A percentile compares a stretch with the other conserved stretches of the same genome.
phyloP scores from a whole-genome alignment of 148 eudicot genomes.

The Cornus suecica region DNA sequence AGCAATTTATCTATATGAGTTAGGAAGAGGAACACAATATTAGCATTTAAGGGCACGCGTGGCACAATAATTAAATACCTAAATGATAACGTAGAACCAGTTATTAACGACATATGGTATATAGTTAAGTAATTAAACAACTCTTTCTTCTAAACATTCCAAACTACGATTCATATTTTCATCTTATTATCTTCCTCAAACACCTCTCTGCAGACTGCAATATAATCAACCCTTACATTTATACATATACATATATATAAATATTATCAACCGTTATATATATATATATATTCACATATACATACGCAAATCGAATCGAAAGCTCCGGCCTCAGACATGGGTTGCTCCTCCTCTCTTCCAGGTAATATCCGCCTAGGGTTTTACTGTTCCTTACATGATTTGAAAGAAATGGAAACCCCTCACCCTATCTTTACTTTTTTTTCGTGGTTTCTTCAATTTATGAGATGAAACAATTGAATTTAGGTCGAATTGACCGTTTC shows the following conservation, averaged over 20 bases:
- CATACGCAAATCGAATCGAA: no score
- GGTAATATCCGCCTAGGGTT: constrained; percentile 19
- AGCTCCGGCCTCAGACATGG: constrained; percentile 22
- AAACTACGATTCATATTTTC: background rate
- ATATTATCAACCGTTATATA: no score
- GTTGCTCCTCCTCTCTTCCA: constrained; percentile 50
- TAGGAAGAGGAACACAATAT: no score
- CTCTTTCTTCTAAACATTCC: no score
- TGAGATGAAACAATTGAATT: background rate
- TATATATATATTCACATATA: background rate
- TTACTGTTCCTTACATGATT: background rate
- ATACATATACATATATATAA: background rate
- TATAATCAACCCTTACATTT: constrained; percentile 4
- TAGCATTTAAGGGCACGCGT: no score
- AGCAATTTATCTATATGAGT: no score
- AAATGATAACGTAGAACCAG: no score
- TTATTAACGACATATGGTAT: no score
- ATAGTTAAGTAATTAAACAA: no score
- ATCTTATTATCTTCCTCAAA: no score
- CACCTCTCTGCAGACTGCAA: background rate
- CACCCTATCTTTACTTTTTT: background rate
- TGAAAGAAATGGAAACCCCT: background rate
- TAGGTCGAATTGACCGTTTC: background rate
- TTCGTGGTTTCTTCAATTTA: background rate
- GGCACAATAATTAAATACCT: no score